Evolutionary conservation across 176 grass and related monocot genomes (phyloP).

Genomic region (Bonia amplexicaulis): DNA sequence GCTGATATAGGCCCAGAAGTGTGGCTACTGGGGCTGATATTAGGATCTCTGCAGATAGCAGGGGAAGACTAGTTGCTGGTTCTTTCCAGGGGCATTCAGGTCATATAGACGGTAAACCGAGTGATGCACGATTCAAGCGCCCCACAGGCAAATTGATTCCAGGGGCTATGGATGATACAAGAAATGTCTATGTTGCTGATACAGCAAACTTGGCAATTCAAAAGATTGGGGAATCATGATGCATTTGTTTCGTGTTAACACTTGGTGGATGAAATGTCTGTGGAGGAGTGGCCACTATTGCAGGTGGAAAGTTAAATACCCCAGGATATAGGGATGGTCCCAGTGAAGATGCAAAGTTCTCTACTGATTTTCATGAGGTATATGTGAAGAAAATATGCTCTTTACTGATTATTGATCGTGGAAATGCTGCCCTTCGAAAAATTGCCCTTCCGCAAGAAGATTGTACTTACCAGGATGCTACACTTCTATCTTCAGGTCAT

Average conservation of each 20-base stretch:
- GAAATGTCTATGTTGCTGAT: constrained; percentile 99
- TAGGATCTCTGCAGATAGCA: constrained; percentile 68
- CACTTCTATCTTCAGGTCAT: constrained; percentile 80
- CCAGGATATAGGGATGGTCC: constrained; percentile 95
- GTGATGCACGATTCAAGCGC: constrained; percentile 86
- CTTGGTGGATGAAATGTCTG: constrained; percentile 6
- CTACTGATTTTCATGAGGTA: constrained; percentile 88
- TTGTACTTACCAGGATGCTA: constrained; percentile 76
- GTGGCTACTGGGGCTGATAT: constrained; percentile 10
- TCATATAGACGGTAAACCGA: constrained; percentile 91
- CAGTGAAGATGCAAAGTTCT: constrained; percentile 99
- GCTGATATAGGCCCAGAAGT: background rate
- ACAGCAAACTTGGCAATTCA: constrained; percentile 88
- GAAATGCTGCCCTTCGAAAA: constrained; percentile 94
- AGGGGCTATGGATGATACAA: constrained; percentile 83
- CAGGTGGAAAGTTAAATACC: constrained; percentile 90
- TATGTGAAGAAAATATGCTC: constrained; percentile 91
- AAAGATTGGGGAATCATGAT: constrained; percentile 85
- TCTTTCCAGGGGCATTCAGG: constrained; percentile 91
- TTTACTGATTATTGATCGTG: constrained; percentile 84
- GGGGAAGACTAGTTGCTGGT: constrained; percentile 85
- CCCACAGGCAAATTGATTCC: no score
- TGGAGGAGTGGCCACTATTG: constrained; percentile 95
- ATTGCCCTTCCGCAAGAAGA: constrained; percentile 80
- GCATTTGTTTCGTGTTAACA: background rate